Conservation (phyloP, 257 asterid genomes). For the Penstemon eatonii region DNA sequence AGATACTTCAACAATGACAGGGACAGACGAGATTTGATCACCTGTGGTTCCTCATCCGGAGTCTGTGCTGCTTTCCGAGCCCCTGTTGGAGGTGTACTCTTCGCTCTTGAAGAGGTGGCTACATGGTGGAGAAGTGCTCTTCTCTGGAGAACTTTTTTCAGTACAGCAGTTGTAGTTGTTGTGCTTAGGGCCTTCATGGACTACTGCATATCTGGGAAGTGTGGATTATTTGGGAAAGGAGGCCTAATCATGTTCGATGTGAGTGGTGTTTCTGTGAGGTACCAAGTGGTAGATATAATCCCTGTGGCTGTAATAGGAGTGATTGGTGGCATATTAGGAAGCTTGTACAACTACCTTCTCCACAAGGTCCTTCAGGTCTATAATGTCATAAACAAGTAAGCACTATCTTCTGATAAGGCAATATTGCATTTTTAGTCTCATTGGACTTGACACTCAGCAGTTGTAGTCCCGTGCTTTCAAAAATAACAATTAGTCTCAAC, state of each 20-base stretch:
- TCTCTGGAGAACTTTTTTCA: constrained; percentile 92
- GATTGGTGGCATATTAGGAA: constrained; percentile 80
- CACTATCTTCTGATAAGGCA: background rate
- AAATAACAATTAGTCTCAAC: no score
- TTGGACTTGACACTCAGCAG: no score
- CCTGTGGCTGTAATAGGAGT: constrained; percentile 75
- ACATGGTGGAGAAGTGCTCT: constrained; percentile 99
- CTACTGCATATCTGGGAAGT: constrained; percentile 63
- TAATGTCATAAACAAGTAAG: constrained; percentile 75
- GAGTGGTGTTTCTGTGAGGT: constrained; percentile 65
- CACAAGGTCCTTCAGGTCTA: constrained; percentile 79
- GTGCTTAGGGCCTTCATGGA: constrained; percentile 81
- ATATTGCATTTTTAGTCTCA: background rate
- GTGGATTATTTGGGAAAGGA: constrained; percentile 85
- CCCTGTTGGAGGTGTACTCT: constrained; percentile 89
- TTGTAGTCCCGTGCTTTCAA: no score
- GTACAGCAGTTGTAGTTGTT: constrained; percentile 88
- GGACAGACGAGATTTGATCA: constrained; percentile 81
- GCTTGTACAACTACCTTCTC: constrained; percentile 78
- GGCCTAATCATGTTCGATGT: constrained; percentile 93
- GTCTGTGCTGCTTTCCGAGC: constrained; percentile 96
- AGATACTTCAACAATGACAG: constrained; percentile 89
- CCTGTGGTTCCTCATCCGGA: constrained; percentile 81
- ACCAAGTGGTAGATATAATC: constrained; percentile 58
- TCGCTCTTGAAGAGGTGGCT: constrained; percentile 88